Evolutionary conservation across 1,284 basidiomycete genomes (phyloP).

Genomic region (Ustilago nuda): DNA sequence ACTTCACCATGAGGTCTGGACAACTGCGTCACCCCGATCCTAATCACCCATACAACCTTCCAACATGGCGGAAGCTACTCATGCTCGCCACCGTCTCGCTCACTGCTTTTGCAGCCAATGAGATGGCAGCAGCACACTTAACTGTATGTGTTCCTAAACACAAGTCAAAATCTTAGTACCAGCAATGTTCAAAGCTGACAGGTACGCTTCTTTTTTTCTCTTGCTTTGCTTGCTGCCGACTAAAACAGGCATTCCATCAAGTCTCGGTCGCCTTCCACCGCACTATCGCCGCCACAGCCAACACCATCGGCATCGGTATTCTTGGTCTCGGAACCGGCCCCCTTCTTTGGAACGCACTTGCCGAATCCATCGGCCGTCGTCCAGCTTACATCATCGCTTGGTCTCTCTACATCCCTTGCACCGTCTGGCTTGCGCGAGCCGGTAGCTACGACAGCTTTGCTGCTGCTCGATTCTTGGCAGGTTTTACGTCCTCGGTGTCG

Average conservation of each 20-base stretch:
- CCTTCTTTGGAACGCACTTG: constrained; percentile 60
- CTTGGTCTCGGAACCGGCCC: constrained; percentile 70
- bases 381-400: constrained; percentile 69
- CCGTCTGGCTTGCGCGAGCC: constrained; percentile 66
- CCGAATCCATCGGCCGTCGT: constrained; percentile 64
- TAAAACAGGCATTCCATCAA: constrained; percentile 42
- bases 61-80: constrained; percentile 60
- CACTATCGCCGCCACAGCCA: constrained; percentile 62
- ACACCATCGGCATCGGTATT: constrained; percentile 69
- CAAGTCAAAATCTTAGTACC: background rate
- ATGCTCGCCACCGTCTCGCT: constrained; percentile 62
- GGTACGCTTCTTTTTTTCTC: background rate
- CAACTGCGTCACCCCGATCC: constrained; percentile 46
- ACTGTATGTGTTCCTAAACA: constrained; percentile 33
- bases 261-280: constrained; percentile 57
- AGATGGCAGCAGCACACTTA: constrained; percentile 56
- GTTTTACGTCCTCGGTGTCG: constrained; percentile 36
- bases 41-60: constrained; percentile 55
- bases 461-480: constrained; percentile 53
- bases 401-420: constrained; percentile 67
- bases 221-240: background rate
- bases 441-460: constrained; percentile 49
- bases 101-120: constrained; percentile 65
- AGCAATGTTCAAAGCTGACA: background rate
- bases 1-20: constrained; percentile 28